phyloP scores from a whole-genome alignment of 23 red algal species.

The Rhodosorus marinus region DNA sequence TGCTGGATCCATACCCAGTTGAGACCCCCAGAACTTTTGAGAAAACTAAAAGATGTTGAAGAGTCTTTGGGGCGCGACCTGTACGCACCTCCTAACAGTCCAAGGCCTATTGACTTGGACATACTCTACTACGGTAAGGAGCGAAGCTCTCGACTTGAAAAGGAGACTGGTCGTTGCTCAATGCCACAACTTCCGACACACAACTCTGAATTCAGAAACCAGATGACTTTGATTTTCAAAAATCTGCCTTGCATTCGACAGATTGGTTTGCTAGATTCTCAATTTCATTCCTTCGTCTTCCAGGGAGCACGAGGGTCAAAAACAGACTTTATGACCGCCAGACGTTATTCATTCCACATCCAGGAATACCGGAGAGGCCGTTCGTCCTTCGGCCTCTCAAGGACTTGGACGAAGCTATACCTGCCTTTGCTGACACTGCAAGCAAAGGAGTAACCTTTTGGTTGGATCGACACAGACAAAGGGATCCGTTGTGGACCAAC shows the following conservation, averaged over 20 bases:
- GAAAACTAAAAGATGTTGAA: conserved; percentile 42
- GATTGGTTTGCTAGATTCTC: too few species aligned
- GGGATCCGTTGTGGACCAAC: conserved; percentile 11
- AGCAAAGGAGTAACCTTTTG: conserved; percentile 9
- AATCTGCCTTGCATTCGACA: too few species aligned
- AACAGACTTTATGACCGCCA: background rate
- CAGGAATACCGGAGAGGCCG: conserved; percentile 40
- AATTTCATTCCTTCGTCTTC: too few species aligned
- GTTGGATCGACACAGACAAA: background rate
- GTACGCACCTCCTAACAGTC: conserved; percentile 17
- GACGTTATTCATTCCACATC: conserved; percentile 49
- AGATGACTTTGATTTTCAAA: too few species aligned
- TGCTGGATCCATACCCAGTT: conserved; percentile 19
- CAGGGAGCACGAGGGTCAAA: too few species aligned
- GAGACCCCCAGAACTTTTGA: conserved; percentile 26
- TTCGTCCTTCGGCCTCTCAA: conserved; percentile 70
- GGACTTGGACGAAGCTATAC: conserved; percentile 9
- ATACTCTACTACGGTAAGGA: conserved; percentile 50
- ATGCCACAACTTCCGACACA: too few species aligned
- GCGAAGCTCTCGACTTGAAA: too few species aligned
- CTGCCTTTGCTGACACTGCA: too few species aligned
- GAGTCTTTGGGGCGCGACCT: conserved; percentile 13
- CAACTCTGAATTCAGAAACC: too few species aligned
- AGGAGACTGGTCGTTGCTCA: too few species aligned
- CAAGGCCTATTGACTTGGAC: conserved; percentile 74